phyloP scores from a whole-genome alignment of 495 filamentous ascomycete genomes.

The Hyaloscypha variabilis region DNA sequence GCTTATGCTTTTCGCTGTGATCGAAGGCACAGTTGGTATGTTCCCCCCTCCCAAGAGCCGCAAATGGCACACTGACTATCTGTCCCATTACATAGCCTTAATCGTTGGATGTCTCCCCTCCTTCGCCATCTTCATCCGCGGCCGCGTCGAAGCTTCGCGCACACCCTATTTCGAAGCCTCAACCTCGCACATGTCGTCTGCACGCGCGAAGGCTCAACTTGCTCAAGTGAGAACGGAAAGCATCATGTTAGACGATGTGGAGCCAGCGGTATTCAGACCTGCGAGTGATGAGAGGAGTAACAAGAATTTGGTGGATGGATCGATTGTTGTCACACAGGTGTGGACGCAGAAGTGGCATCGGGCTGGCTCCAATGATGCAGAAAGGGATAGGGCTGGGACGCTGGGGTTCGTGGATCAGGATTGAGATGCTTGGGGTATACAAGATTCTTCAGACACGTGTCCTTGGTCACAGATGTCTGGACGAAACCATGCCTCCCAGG shows the following conservation, averaged over 20 bases:
- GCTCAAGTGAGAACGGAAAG: no score
- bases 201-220: no score
- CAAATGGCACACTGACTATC: no score
- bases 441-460: no score
- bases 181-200: no score
- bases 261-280: neutral
- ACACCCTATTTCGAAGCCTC: neutral
- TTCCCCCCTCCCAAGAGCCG: neutral
- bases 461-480: no score
- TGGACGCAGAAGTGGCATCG: conserved; percentile 24
- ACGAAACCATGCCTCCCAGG: no score
- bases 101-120: conserved; percentile 33
- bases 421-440: no score
- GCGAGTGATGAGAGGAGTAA: neutral
- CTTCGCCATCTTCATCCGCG: conserved; percentile 31
- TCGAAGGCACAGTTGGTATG: conserved; percentile 27
- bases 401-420: no score
- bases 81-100: conserved; percentile 19
- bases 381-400: no score
- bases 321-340: conserved; percentile 20
- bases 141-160: conserved; percentile 17
- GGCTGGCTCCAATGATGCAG: neutral
- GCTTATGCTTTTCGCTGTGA: conserved; percentile 29
- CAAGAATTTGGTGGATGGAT: conserved; percentile 10
- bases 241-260: conserved; percentile 6